Evolutionary conservation across 176 grass and related monocot genomes (phyloP).

Genomic region (Triticum turgidum): DNA sequence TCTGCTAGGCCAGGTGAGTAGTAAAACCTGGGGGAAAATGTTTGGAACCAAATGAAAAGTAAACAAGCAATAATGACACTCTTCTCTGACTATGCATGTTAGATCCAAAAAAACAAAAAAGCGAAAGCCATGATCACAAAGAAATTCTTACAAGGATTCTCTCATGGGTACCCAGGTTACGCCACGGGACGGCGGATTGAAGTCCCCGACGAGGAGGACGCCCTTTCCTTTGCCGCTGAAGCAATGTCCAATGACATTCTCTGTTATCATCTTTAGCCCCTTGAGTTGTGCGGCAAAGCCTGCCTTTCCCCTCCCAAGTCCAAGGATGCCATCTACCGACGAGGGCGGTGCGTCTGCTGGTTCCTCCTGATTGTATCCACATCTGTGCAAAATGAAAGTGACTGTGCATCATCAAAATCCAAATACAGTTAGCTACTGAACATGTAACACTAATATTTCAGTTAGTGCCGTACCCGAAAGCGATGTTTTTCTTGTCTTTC

Average conservation of each 20-base stretch:
- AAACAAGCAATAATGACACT: neutral
- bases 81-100: neutral
- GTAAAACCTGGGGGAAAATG: conserved; percentile 52
- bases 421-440: neutral
- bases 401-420: neutral
- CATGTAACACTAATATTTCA: neutral
- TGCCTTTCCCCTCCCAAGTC: conserved; percentile 64
- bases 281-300: conserved; percentile 75
- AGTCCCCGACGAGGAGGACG: conserved; percentile 80
- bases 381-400: conserved; percentile 39
- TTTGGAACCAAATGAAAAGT: neutral
- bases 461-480: neutral
- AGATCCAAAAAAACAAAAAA: neutral
- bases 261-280: conserved; percentile 56
- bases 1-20: conserved; percentile 81
- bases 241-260: conserved; percentile 87
- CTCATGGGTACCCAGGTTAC: conserved; percentile 65
- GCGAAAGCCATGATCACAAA: neutral
- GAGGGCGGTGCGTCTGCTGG: conserved; percentile 3
- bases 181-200: conserved; percentile 44
- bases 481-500: neutral
- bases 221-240: conserved; percentile 65
- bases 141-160: neutral
- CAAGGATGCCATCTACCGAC: conserved; percentile 67
- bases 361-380: conserved; percentile 80